Base-by-base conservation (phyloP, 495 filamentous ascomycete genomes). In the Entonaema liquescens region DNA sequence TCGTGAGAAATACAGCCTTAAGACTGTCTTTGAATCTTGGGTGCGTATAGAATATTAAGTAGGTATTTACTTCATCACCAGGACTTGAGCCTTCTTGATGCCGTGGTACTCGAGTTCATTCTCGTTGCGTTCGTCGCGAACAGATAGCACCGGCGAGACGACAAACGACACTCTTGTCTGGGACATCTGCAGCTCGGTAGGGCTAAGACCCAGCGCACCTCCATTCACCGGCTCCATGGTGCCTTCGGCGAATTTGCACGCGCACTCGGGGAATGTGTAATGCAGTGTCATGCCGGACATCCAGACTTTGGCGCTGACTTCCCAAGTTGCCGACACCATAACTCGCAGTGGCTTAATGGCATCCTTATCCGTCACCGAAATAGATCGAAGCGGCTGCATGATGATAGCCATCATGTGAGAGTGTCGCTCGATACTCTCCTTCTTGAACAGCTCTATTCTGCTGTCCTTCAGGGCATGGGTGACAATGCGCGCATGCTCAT, bases 141-240 rank as follows among this genome's bases (percentile, higher is more conserved):
- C 42, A 1, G 76, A 76, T 25, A 80, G 68, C 3, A 74, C 65
- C 0, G 80, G 80, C 1, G 75, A 76, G 21, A 81, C 68, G 19
- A 80, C 76, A 5, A 82, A 76, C 2, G 75, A 77, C 13, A 82
- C 60, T 0, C 79, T 73, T 19, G 62, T 53, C 33, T 81, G 80
- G 5, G 61, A 55, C 15, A 62, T 52, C 58, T 80, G 76, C 4
- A 80, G 57, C n/a, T 77, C 73, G 13, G 71, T 42, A 7, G 70
- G 56, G n/a, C 59, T 57, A 3, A n/a, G 19, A 9, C 62, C 52
- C 2, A 77, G 8, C 59, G 63, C 2, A 47, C 17, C 15, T 1
- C 44, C 65, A 26, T 81, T 79, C 28, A 73, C 31, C 0, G 75
- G 75, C n/a, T 73, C 59, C 79, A 75, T 75, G 0, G 70, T 72